Evolutionary conservation across 2,329 filamentous ascomycete genomes (phyloP).

Genomic region (Helicocarpus griseus): DNA sequence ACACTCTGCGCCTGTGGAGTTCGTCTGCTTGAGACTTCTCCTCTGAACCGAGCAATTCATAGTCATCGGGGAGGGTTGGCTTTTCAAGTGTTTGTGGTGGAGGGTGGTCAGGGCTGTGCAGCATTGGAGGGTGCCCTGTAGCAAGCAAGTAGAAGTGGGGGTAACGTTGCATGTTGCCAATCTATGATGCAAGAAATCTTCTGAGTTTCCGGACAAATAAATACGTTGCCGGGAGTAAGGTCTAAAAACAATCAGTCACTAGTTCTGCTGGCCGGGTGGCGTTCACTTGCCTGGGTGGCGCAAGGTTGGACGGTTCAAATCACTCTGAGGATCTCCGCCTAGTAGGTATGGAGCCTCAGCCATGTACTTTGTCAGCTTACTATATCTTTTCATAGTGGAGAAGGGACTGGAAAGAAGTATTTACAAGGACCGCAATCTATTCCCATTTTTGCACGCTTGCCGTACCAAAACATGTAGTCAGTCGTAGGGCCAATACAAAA

Average conservation of each 20-base stretch:
- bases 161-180: conserved; percentile 7
- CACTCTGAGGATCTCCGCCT: not conserved
- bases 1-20: conserved; percentile 11
- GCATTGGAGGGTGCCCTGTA: conserved; percentile 8
- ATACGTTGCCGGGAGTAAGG: conserved; percentile 8
- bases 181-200: conserved; percentile 9
- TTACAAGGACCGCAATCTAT: conserved; percentile 7
- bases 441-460: conserved; percentile 7
- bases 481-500: conserved; percentile 12
- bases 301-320: conserved; percentile 1
- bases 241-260: conserved; percentile 2
- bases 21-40: conserved; percentile 16
- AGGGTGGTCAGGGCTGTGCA: conserved; percentile 18
- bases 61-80: conserved; percentile 14
- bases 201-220: conserved; percentile 5
- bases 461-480: conserved; percentile 13
- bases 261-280: not conserved
- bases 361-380: conserved; percentile 11
- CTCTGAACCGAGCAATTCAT: conserved; percentile 11
- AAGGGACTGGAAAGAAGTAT: not conserved
- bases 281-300: conserved; percentile 2
- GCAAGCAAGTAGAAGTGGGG: conserved; percentile 5
- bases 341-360: conserved; percentile 9
- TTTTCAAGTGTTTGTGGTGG: conserved; percentile 10
- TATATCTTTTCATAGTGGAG: conserved; percentile 3